Evolutionary conservation across 495 filamentous ascomycete genomes (phyloP), one percentile per base, ranked within the genome.

Genomic region (Talaromyces liani): DNA sequence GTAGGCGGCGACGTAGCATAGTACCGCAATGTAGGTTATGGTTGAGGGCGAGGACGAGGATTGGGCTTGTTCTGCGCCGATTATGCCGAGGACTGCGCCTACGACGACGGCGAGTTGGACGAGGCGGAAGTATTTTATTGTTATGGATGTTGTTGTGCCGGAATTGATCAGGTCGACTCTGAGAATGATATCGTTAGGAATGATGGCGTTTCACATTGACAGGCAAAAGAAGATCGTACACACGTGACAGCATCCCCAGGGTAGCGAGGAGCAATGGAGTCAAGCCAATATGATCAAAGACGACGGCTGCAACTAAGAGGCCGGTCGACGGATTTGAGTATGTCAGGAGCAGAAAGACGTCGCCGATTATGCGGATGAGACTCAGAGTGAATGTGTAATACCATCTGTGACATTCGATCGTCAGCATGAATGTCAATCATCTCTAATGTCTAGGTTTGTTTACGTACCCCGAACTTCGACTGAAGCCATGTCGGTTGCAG

Each of bases 301-400:
- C n/a, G 9, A 34, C 10, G 7, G 18, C 56, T 34, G 56, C 33
- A 14, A 14, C 16, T 4, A 58, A 10, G 5, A 58, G 56, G 10
- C 56, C 56, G 56, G 29, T 34, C 5, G 56, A 58, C 9, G 7
- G 14, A 20, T 58, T 22, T 1, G 56, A 14, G 10, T n/a, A 34
- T 39, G 56, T 58, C 56, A 58, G 27, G 29, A 58, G 56, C 56
- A n/a, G 56, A 2, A 16, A 9, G 5, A 58, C 56, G 14, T 16
- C 56, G 27, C 56, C 56, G 14, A 58, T 22, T 8, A 58, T 36
- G 10, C 56, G 56, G 4, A 58, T 58, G 20, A 58, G 56, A 58
- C 56, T n/a, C 25, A 58, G 31, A 34, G 56, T 58, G 18, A 58
- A 39, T 31, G 56, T 58, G 29, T 58, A 58, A 58, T 58, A 58